Percentiles rank a stretch among this genome's conserved stretches.
Conservation (phyloP, 1,284 basidiomycete genomes). For the Leccinum insigne region DNA sequence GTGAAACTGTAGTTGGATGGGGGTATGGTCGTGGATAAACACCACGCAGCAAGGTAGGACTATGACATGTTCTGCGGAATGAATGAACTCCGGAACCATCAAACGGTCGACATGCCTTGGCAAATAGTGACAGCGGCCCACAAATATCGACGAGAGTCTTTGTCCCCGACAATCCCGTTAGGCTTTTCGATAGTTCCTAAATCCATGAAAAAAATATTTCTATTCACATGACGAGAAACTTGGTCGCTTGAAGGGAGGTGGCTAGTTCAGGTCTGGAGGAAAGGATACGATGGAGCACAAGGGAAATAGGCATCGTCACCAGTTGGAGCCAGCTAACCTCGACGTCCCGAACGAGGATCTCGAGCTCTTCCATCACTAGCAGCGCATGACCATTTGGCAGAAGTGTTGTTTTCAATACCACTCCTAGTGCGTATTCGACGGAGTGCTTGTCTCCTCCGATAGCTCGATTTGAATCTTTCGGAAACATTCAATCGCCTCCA, state of each 20-base stretch:
- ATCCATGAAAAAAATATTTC: slow-evolving; percentile 38
- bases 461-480: too few species aligned
- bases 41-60: slow-evolving; percentile 38
- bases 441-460: background rate
- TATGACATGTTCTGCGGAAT: slow-evolving; percentile 28
- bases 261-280: slow-evolving; percentile 20
- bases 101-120: slow-evolving; percentile 35
- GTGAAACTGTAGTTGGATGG: slow-evolving; percentile 5
- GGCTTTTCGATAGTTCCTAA: slow-evolving; percentile 26
- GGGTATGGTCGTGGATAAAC: slow-evolving; percentile 32
- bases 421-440: slow-evolving; percentile 15
- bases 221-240: slow-evolving; percentile 34
- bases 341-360: slow-evolving; percentile 30
- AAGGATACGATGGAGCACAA: slow-evolving; percentile 38
- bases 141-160: slow-evolving; percentile 24
- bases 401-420: slow-evolving; percentile 41
- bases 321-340: slow-evolving; percentile 34
- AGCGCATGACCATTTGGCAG: slow-evolving; percentile 25
- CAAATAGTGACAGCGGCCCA: slow-evolving; percentile 40
- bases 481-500: too few species aligned
- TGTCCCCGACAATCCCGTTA: slow-evolving; percentile 15
- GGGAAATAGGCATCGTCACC: slow-evolving; percentile 35
- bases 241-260: slow-evolving; percentile 14
- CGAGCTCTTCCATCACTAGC: slow-evolving; percentile 19
- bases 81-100: slow-evolving; percentile 22